Evolutionary conservation across 1,284 basidiomycete species (phyloP), one percentile per base, ranked within the genome.

Genomic region (Ganoderma leucocontextum): DNA sequence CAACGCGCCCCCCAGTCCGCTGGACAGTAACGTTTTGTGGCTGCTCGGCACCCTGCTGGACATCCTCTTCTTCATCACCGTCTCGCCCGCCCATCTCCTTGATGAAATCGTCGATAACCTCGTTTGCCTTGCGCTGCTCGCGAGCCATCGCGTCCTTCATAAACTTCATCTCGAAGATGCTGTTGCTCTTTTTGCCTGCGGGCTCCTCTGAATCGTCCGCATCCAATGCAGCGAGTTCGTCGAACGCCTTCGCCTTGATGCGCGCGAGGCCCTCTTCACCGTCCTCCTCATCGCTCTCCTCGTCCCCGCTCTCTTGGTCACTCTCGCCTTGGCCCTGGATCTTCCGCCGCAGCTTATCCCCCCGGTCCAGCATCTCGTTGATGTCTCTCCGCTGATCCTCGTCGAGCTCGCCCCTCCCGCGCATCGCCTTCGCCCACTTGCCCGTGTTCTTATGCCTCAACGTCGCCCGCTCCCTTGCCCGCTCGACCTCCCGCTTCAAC

Each of bases 101-200:
- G 66, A 89, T 81, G 68, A 95, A 89, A 72, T 94, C 92, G 66
- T 92, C 91, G 13, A 87, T 89, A 71, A 88, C 86, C 66, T 84
- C 85, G 67, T 90, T 84, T 0, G 88, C 87, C 63, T 83, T 85
- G 17, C 80, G 83, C 75, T 89, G 83, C 67, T 90, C 86, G 72
- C 94, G 85, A 15, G 88, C 88, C 81, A 92, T 90, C 0, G 94
- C 95, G 69, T 96, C 92, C 78, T 93, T 91, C 96, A 98, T 98
- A 80, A 98, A 98, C 81, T 96, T 96, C 96, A 98, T 97, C 73
- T 89, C 86, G 79, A 96, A 93, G 13, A 97, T 86, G 76, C 90
- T 89, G 77, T 90, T 90, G 67, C 84, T 82, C 75, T 87, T 86
- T 70, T 77, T 78, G 13, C 74, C 77, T 15, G 63, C 75, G 19